Percentiles rank a stretch among this genome's conserved stretches.
Evolutionary conservation across 257 asterid species (phyloP).

Genomic region (Penstemon newberryi): DNA sequence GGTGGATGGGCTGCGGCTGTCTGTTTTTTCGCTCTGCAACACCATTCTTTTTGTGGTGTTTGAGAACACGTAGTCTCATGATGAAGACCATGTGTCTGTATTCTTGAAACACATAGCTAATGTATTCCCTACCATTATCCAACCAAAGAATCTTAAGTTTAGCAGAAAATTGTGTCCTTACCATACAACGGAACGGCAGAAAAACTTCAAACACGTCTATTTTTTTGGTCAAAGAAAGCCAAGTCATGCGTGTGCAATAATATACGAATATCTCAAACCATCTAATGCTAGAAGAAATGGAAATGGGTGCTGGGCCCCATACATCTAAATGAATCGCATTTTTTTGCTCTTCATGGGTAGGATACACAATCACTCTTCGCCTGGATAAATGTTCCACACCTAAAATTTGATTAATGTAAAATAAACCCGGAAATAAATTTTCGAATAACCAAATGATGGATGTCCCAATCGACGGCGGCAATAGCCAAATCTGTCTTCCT

Average conservation of each 20-base stretch:
- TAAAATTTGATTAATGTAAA: background rate
- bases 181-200: background rate
- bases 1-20: too few relatives aligned
- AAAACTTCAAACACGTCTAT: background rate
- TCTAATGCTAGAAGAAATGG: background rate
- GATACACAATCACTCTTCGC: slow-evolving; percentile 12
- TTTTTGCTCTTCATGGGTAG: background rate
- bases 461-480: slow-evolving; percentile 1
- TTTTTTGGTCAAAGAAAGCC: slow-evolving; percentile 14
- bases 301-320: background rate
- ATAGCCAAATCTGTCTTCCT: slow-evolving; percentile 9
- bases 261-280: slow-evolving; percentile 15
- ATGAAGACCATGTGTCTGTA: too few relatives aligned
- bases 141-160: too few relatives aligned
- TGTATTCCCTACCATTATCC: too few relatives aligned
- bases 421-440: background rate
- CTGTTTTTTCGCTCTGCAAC: too few relatives aligned
- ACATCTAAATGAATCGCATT: background rate
- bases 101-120: too few relatives aligned
- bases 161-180: too few relatives aligned
- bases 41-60: too few relatives aligned
- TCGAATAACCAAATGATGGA: background rate
- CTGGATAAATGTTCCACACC: background rate
- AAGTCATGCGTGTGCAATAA: slow-evolving; percentile 17
- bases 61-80: too few relatives aligned